These are phyloP conservation scores for Elsinoe necatrix DNA, from an alignment of 2,329 filamentous ascomycete species.

Conservation along the genomic window DNA sequence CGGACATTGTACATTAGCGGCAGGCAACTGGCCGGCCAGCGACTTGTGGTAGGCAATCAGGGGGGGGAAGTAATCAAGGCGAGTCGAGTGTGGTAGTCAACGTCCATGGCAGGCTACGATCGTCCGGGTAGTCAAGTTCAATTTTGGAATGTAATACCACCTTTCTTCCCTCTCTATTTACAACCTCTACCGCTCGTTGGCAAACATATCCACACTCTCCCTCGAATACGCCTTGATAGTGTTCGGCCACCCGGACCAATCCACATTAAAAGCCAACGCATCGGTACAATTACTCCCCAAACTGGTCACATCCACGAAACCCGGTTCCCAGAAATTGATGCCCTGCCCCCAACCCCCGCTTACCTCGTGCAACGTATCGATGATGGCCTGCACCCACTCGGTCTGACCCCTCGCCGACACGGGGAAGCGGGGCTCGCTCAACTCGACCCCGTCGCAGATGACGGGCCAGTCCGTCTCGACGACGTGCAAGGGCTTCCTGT, in stretches of 20 bases:
- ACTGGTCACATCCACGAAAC: conserved; percentile 26
- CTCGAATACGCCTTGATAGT: conserved; percentile 26
- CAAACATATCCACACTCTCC: conserved; percentile 25
- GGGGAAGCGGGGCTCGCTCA: conserved; percentile 25
- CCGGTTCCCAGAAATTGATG: conserved; percentile 28
- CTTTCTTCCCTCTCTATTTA: neutral
- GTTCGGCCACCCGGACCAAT: conserved; percentile 25
- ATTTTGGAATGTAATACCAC: no score
- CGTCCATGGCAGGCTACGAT: no score
- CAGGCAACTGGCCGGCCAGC: no score
- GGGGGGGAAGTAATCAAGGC: no score
- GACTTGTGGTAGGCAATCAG: no score
- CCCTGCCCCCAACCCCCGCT: conserved; percentile 24
- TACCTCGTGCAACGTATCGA: conserved; percentile 19
- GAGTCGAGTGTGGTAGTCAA: no score
- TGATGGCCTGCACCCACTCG: conserved; percentile 25
- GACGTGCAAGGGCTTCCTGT: conserved; percentile 27
- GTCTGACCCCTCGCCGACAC: conserved; percentile 24
- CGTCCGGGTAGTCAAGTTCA: no score
- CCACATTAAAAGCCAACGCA: conserved; percentile 25
- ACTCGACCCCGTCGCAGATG: conserved; percentile 21
- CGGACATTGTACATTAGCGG: no score
- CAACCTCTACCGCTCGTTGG: neutral
- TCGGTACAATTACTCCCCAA: conserved; percentile 25
- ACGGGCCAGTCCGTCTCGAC: conserved; percentile 29